Evolutionary conservation across 345 rosid species (phyloP).

Genomic region (Odontarrhena argentea): DNA sequence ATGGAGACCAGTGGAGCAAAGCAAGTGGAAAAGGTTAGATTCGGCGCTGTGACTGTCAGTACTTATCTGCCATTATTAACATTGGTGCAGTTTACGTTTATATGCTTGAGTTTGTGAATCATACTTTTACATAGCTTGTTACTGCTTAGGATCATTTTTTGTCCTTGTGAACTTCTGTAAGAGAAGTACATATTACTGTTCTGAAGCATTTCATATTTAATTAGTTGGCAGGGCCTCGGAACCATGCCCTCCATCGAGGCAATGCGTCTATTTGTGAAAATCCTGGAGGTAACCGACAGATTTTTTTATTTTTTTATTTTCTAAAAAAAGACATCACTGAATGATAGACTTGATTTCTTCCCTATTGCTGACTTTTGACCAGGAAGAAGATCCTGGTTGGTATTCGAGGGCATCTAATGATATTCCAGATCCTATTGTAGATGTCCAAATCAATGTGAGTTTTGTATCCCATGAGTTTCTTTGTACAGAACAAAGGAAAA

Average conservation of each 20-base stretch:
- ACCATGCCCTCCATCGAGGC: constrained; percentile 94
- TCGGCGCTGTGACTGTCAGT: constrained; percentile 20
- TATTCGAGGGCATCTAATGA: constrained; percentile 83
- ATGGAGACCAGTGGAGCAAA: constrained; percentile 94
- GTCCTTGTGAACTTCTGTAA: constrained; percentile 5
- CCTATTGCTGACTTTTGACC: constrained; percentile 22
- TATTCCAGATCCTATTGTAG: constrained; percentile 65
- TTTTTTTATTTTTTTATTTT: neutral
- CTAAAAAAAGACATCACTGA: constrained; percentile 2
- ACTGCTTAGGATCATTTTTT: constrained; percentile 9
- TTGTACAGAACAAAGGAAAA: constrained; percentile 17
- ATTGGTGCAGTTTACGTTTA: constrained; percentile 4
- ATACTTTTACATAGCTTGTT: constrained; percentile 25
- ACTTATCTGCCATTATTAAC: neutral
- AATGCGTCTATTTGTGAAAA: constrained; percentile 99
- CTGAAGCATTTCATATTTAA: constrained; percentile 38
- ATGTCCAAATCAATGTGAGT: constrained; percentile 74
- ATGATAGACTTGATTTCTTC: constrained; percentile 25
- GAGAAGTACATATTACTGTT: constrained; percentile 14
- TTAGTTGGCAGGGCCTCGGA: constrained; percentile 97
- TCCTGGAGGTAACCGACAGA: constrained; percentile 71
- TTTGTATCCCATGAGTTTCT: constrained; percentile 17
- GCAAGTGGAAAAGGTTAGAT: constrained; percentile 95
- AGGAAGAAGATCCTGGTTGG: constrained; percentile 99
- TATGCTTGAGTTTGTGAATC: constrained; percentile 24